A percentile compares a stretch with the other conserved stretches of the same genome.
Conservation (phyloP, 768 basidiomycete species). For the Hebeloma cylindrosporum region DNA sequence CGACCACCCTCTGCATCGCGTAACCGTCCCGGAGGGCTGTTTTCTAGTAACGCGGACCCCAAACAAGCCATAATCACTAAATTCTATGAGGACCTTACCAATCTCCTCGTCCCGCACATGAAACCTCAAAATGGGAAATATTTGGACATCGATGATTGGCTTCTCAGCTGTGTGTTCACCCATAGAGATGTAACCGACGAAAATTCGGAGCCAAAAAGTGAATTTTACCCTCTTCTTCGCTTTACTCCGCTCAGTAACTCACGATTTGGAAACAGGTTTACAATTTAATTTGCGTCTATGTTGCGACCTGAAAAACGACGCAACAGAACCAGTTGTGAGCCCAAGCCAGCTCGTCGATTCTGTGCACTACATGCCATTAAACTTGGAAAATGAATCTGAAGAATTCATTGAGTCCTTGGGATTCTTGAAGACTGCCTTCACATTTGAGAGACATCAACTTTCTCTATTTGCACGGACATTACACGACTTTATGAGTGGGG, state of each 20-base stretch:
- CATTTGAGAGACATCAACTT: constrained; percentile 67
- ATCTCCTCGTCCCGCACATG: constrained; percentile 67
- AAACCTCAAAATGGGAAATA: constrained; percentile 40
- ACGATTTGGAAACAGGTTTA: constrained; percentile 42
- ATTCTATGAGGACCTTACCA: constrained; percentile 87
- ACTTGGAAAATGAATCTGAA: constrained; percentile 59
- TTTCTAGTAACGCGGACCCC: constrained; percentile 47
- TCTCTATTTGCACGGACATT: constrained; percentile 66
- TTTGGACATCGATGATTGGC: constrained; percentile 56
- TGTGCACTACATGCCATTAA: constrained; percentile 61
- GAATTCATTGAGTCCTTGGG: constrained; percentile 59
- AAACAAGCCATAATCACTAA: constrained; percentile 60
- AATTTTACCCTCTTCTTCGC: constrained; percentile 17
- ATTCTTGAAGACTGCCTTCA: constrained; percentile 64
- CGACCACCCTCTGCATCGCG: constrained; percentile 42
- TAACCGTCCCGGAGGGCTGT: constrained; percentile 33
- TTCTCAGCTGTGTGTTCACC: constrained; percentile 68
- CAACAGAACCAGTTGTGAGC: constrained; percentile 31
- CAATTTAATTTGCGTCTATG: constrained; percentile 58
- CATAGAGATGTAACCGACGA: constrained; percentile 37
- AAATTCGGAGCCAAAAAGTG: constrained; percentile 37
- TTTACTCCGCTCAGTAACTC: neutral
- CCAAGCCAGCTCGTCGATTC: constrained; percentile 43
- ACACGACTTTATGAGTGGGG: constrained; percentile 47
- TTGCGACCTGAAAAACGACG: constrained; percentile 36